These are phyloP conservation scores for Ulota crispa DNA, from an alignment of 225 moss, liverwort and hornwort species.

Conservation along the genomic window DNA sequence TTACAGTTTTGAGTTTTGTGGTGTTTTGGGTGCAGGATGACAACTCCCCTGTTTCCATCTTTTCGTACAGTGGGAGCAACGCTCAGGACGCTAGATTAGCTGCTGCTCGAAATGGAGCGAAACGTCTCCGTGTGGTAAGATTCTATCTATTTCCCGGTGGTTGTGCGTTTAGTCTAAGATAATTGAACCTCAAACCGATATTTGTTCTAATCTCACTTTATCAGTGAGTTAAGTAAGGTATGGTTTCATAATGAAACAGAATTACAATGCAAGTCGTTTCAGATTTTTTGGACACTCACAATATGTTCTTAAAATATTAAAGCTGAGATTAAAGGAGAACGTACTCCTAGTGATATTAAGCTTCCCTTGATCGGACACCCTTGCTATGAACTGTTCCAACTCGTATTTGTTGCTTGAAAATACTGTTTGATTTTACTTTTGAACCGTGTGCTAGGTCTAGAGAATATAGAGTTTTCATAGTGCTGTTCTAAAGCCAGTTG, in stretches of 20 bases:
- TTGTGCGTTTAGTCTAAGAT: not conserved
- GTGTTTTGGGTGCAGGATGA: slow-evolving; percentile 64
- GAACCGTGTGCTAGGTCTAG: too few species aligned
- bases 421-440: not conserved
- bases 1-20: not conserved
- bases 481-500: not conserved
- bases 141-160: not conserved
- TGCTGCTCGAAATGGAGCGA: slow-evolving; percentile 95
- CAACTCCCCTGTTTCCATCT: slow-evolving; percentile 85
- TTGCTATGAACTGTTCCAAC: not conserved
- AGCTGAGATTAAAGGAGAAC: not conserved
- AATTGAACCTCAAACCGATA: not conserved
- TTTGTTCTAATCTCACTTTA: not conserved
- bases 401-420: not conserved
- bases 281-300: too few species aligned
- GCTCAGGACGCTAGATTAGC: slow-evolving; percentile 77
- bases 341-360: not conserved
- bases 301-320: not conserved
- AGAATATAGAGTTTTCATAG: not conserved
- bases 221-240: not conserved
- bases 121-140: slow-evolving; percentile 82
- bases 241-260: not conserved
- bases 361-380: not conserved
- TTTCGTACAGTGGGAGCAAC: slow-evolving; percentile 71
- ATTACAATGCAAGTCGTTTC: not conserved